Base-by-base conservation (phyloP, 441 rosid species). In the Gossypium schwendimanii region DNA sequence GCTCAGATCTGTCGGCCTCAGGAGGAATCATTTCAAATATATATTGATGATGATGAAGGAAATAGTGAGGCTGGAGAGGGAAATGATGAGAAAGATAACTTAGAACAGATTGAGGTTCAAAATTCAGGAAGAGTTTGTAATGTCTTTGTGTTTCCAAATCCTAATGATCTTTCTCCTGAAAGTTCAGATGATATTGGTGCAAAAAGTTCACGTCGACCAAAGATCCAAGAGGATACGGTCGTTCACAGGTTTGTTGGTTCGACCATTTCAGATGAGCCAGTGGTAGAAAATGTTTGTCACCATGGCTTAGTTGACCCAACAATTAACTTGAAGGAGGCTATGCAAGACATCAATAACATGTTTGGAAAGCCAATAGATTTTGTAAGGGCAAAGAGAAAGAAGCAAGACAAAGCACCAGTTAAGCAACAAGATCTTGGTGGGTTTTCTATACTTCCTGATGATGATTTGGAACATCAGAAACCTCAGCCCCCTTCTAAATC, bases 281-380 rank as follows among this genome's bases (percentile, higher is more conserved):
- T 75, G 31, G 96, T 89, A 28, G 98, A 95, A 85, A 93, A 93
- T 65, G 95, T 79, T 65, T 95, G 98, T 81, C 99, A 95, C 91
- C 99, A 93, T 81, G 99, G 99, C 63, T 82, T 95, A 77, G 98
- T 92, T 44, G 99, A 95, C 28, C 98, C 98, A 14, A 95, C 99
- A n/a, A 76, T 92, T 76, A 91, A 95, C 89, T 83, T 95, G 80
- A 95, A 89, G 84, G 97, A 95, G 81, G 99, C 97, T 47, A 92
- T 95, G 98, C 88, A 88, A 71, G 96, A 95, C 72, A 95, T 95
- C 78, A 89, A 92, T 73, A 89, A 82, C 81, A 92, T 95, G 99
- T 92, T 92, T 47, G 99, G 99, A n/a, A 85, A 89, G 83, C 98
- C 99, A 7, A 92, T 95, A 67, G 93, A 95, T 63, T 92, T 91